Conservation (phyloP, 139 green algal species). For the Micromonas pusilla region DNA sequence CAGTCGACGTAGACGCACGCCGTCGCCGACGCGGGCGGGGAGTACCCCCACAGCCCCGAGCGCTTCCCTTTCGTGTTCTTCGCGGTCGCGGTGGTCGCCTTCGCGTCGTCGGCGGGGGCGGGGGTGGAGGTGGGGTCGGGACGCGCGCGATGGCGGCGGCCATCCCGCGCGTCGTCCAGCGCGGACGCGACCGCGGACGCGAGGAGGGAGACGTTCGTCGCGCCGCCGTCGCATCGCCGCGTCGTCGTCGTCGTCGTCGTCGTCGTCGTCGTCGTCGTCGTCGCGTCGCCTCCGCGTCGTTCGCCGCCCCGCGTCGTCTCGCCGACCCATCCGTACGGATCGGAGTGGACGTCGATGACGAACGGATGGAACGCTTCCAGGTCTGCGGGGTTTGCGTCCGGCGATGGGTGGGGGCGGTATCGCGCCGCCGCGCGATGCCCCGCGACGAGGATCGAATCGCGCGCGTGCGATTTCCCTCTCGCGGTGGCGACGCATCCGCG, state of each 20-base stretch:
- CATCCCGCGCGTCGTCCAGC: neutral
- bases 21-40: neutral
- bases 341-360: neutral
- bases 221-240: neutral
- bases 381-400: too few relatives aligned
- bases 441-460: too few relatives aligned
- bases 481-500: too few relatives aligned
- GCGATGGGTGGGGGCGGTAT: too few relatives aligned
- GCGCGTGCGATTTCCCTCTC: too few relatives aligned
- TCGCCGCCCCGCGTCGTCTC: neutral
- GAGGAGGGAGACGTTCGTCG: too few relatives aligned
- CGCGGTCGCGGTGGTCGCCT: too few relatives aligned
- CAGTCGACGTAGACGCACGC: neutral
- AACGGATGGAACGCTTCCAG: too few relatives aligned
- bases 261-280: neutral
- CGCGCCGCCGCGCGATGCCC: too few relatives aligned
- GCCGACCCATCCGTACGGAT: neutral
- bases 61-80: neutral
- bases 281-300: neutral
- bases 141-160: neutral
- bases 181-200: too few relatives aligned
- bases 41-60: neutral
- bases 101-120: neutral
- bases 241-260: neutral
- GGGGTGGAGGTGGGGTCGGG: neutral